Percentiles rank a stretch among this genome's conserved stretches.
Evolutionary conservation across 2,329 filamentous ascomycete species (phyloP).

Genomic region (Ophiostoma piceae): DNA sequence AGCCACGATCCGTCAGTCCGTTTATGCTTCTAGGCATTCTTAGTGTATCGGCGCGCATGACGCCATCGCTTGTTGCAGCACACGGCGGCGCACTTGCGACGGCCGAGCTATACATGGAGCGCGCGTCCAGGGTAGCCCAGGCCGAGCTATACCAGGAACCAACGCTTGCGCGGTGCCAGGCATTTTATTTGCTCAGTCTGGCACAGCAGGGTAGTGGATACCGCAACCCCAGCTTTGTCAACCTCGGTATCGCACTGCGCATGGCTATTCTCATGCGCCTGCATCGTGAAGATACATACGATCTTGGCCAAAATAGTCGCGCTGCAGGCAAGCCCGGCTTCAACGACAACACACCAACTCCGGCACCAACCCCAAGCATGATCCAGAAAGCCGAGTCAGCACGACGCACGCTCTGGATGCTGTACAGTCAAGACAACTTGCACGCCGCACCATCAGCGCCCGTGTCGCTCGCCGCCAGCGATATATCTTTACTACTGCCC

Average conservation of each 20-base stretch:
- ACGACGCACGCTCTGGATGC: conserved; percentile 55
- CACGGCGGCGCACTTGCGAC: conserved; percentile 49
- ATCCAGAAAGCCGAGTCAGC: conserved; percentile 52
- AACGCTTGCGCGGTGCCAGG: conserved; percentile 52
- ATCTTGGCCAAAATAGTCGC: conserved; percentile 39
- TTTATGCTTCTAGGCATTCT: conserved; percentile 53
- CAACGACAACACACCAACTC: not conserved
- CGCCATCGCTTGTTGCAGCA: conserved; percentile 42
- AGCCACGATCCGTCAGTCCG: conserved; percentile 46
- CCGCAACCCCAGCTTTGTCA: conserved; percentile 51
- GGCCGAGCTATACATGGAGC: conserved; percentile 50
- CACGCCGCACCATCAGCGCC: conserved; percentile 50
- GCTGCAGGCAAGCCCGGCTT: not conserved
- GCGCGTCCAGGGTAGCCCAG: conserved; percentile 44
- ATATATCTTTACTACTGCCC: conserved; percentile 52
- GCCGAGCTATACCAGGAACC: conserved; percentile 47
- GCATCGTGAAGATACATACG: conserved; percentile 52
- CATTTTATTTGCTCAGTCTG: conserved; percentile 54
- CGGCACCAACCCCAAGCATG: conserved; percentile 24
- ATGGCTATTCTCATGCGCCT: conserved; percentile 53
- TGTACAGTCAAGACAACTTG: conserved; percentile 54
- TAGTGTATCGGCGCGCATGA: conserved; percentile 53
- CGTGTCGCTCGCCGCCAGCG: conserved; percentile 46
- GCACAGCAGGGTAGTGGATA: conserved; percentile 54
- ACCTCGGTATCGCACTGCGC: conserved; percentile 51